phyloP scores from a whole-genome alignment of 208 protist species.

The Crithidia sp. region DNA sequence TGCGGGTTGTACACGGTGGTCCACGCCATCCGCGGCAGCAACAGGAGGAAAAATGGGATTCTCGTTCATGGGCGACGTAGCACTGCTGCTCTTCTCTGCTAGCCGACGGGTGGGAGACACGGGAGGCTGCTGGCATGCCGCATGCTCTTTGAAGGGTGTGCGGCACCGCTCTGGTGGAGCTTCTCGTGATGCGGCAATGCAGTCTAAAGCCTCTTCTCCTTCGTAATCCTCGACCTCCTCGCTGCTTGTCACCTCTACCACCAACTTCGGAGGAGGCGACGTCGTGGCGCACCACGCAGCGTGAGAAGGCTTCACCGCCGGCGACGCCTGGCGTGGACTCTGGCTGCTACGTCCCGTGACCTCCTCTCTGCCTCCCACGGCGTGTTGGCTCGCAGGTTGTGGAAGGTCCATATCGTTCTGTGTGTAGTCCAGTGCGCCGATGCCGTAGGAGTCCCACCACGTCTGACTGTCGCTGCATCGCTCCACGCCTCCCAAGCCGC shows the following conservation, averaged over 20 bases:
- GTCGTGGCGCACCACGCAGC: neutral
- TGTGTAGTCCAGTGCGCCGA: constrained; percentile 39
- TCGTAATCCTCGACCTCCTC: neutral
- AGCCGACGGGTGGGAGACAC: too few relatives aligned
- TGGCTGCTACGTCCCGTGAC: too few relatives aligned
- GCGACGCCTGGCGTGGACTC: constrained; percentile 3
- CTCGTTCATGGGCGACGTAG: too few relatives aligned
- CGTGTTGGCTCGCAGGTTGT: neutral
- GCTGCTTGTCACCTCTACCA: constrained; percentile 25
- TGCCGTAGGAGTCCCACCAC: constrained; percentile 46
- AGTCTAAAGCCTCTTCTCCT: neutral
- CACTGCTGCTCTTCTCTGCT: too few relatives aligned
- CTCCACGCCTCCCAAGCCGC: neutral
- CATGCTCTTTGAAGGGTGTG: neutral
- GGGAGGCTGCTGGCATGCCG: too few relatives aligned
- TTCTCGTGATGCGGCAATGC: neutral
- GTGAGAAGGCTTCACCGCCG: neutral
- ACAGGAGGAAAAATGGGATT: neutral
- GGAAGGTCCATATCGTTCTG: constrained; percentile 22
- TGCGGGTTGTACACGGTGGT: constrained; percentile 2
- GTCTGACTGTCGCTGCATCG: neutral
- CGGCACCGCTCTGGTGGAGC: neutral
- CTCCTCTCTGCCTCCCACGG: neutral
- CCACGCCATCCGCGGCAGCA: neutral
- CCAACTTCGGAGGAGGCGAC: constrained; percentile 16